These are phyloP conservation scores for Cafeteria roenbergensis DNA, from an alignment of 108 stramenopile species.

Conservation along the genomic window DNA sequence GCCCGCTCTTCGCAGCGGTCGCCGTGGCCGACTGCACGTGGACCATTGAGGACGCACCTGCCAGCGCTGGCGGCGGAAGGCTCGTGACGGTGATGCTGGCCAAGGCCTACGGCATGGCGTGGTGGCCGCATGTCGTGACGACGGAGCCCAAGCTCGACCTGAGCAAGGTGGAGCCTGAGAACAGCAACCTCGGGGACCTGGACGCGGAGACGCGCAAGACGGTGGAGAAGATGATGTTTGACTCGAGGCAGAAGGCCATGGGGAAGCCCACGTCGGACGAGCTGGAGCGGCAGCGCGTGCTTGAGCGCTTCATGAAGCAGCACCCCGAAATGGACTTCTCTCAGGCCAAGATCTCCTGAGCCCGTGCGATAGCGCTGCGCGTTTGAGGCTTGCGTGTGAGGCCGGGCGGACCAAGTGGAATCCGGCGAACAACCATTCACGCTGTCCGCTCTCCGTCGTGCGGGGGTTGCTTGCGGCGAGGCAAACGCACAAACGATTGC, in stretches of 20 bases:
- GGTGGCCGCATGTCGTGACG: slow-evolving; percentile 84
- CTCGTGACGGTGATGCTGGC: slow-evolving; percentile 54
- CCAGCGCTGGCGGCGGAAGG: slow-evolving; percentile 29
- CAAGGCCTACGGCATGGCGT: slow-evolving; percentile 88
- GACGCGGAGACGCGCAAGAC: slow-evolving; percentile 96
- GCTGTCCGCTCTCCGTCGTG: too few species aligned
- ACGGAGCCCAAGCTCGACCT: slow-evolving; percentile 86
- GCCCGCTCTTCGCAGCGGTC: slow-evolving; percentile 63
- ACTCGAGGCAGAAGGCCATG: slow-evolving; percentile 93
- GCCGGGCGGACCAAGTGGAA: too few species aligned
- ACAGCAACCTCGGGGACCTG: slow-evolving; percentile 73
- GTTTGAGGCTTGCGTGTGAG: too few species aligned
- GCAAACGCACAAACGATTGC: too few species aligned
- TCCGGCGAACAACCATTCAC: too few species aligned
- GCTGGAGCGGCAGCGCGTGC: slow-evolving; percentile 68
- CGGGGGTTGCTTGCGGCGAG: too few species aligned
- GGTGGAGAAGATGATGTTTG: slow-evolving; percentile 99
- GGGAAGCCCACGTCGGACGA: slow-evolving; percentile 91
- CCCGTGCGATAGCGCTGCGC: too few species aligned
- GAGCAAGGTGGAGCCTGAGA: slow-evolving; percentile 88
- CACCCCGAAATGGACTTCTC: slow-evolving; percentile 97
- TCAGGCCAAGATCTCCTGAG: slow-evolving; percentile 79
- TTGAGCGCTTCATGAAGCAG: slow-evolving; percentile 80
- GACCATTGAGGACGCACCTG: slow-evolving; percentile 98
- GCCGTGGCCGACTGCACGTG: slow-evolving; percentile 95